Percentiles rank a stretch among this genome's conserved stretches.
Evolutionary conservation across 116 monocot genomes (phyloP).

Genomic region (Trichopus zeylanicus): DNA sequence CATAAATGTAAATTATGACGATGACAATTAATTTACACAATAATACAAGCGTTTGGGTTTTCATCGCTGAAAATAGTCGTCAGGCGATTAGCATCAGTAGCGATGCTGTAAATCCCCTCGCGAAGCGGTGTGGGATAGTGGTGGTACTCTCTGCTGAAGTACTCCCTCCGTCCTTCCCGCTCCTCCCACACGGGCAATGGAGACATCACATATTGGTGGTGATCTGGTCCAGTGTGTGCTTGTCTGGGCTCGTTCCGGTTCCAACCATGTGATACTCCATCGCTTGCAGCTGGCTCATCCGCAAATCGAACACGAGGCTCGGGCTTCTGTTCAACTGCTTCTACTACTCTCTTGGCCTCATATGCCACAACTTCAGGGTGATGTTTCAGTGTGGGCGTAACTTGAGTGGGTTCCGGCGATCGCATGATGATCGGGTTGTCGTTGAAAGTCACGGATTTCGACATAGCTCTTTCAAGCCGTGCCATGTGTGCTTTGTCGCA

Average conservation of each 20-base stretch:
- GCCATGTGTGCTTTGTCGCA: background rate
- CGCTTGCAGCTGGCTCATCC: background rate
- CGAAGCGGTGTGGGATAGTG: slow-evolving; percentile 72
- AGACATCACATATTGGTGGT: slow-evolving; percentile 51
- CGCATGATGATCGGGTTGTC: background rate
- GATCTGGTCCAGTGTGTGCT: too few relatives aligned
- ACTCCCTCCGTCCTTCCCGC: slow-evolving; percentile 31
- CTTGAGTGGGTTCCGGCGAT: slow-evolving; percentile 1
- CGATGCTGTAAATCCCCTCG: slow-evolving; percentile 65
- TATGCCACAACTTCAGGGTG: background rate
- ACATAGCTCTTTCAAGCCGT: background rate
- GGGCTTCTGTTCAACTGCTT: background rate
- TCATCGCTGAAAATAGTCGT: slow-evolving; percentile 86
- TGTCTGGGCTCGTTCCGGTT: background rate
- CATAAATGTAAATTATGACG: too few relatives aligned
- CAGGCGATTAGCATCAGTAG: slow-evolving; percentile 53
- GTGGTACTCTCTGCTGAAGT: slow-evolving; percentile 48
- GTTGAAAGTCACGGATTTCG: slow-evolving; percentile 4
- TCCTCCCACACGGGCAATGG: slow-evolving; percentile 45
- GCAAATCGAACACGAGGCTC: background rate
- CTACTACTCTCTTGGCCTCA: background rate
- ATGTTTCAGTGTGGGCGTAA: background rate
- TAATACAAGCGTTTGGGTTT: slow-evolving; percentile 85
- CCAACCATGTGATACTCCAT: background rate
- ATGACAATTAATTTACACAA: too few relatives aligned